Conservation (phyloP, 2,329 filamentous ascomycete species). For the Blumeria hordei region DNA sequence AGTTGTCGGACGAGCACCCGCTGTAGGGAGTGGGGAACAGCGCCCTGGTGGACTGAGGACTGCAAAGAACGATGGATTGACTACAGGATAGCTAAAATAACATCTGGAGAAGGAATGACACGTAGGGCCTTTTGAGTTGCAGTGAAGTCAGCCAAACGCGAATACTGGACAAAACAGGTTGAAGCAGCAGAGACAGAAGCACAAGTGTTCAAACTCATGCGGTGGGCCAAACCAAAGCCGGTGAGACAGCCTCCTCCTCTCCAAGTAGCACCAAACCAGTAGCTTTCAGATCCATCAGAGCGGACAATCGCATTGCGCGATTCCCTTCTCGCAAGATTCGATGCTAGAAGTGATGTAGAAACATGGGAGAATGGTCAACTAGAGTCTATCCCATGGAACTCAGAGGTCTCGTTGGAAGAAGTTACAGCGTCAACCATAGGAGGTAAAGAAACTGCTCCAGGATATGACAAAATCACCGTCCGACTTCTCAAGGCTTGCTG, state of each 20-base stretch:
- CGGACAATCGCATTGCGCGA: not conserved
- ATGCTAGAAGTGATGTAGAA: not conserved
- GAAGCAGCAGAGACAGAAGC: not conserved
- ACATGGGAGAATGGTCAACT: not conserved
- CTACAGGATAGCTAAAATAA: no score
- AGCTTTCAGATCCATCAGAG: not conserved
- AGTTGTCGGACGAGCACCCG: no score
- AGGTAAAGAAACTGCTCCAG: not conserved
- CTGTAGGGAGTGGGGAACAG: no score
- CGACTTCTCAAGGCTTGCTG: not conserved
- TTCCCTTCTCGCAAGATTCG: constrained; percentile 18
- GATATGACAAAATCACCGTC: not conserved
- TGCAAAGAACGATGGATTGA: no score
- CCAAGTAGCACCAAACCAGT: not conserved
- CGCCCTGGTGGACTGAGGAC: no score
- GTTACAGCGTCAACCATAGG: not conserved
- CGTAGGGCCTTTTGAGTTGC: not conserved
- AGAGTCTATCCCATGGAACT: not conserved
- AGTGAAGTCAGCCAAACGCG: not conserved
- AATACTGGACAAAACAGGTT: not conserved
- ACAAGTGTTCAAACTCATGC: not conserved
- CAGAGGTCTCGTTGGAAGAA: not conserved
- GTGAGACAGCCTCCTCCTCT: not conserved
- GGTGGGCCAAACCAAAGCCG: not conserved
- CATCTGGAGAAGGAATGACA: not conserved